Evolutionary conservation across 768 basidiomycete species (phyloP), one percentile per base, ranked within the genome.

Genomic region (Russula abietina): DNA sequence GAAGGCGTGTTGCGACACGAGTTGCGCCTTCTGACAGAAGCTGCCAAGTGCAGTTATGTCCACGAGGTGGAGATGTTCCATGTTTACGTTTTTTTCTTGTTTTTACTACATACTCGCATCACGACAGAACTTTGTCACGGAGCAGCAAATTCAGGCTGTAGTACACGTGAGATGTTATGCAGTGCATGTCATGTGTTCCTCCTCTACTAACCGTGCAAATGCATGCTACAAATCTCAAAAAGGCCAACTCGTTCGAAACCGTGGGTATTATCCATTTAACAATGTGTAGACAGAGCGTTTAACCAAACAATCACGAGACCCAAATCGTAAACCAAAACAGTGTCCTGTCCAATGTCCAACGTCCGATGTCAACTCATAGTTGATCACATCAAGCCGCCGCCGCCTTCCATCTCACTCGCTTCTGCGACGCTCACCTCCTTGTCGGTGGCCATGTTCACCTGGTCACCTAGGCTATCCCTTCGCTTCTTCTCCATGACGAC

Each of bases 401-500:
- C 71, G n/a, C 68, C 65, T 61, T 72, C 73, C 51, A 67, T 67
- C 30, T 68, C 66, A 45, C 52, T 69, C 64, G 52, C 69, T 66
- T 56, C 70, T 58, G 32, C 60, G 55, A 43, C 46, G 36, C 36
- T 67, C 30, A 71, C 72, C 45, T 69, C 68, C 11, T 68, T 55
- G 22, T 51, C 59, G 19, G 59, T 60, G 24, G 61, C 59, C 10
- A 71, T 64, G 22, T 65, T 69, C 12, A 58, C 59, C 51, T 67
- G 59, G 58, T 70, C 63, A 16, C 65, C 53, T 9, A 71, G 62
- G 28, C 71, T 70, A 48, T 80, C 79, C 22, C 80, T 75, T 46
- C 80, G 73, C 68, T 80, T 80, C 72, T 78, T 81, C 73, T 82
- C 82, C 75, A 83, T 76, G 59, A 85, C 77, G 59, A 83, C 65